Percentiles rank a stretch among this genome's conserved stretches.
Evolutionary conservation across 768 basidiomycete genomes (phyloP).

Genomic region (Lentinula sp.): DNA sequence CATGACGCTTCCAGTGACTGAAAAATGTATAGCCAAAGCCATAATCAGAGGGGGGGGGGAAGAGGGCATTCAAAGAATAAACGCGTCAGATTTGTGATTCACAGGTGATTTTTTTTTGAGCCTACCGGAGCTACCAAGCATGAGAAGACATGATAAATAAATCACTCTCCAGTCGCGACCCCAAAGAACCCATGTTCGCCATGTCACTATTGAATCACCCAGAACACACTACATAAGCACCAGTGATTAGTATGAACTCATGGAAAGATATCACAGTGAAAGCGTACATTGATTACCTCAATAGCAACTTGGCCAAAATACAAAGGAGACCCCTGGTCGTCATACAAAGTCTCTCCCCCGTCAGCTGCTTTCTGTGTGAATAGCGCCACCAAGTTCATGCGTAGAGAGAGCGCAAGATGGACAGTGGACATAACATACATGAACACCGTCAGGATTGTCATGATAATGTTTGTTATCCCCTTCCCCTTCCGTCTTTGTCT

Average conservation of each 20-base stretch:
- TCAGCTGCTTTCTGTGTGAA: background rate
- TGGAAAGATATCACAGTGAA: background rate
- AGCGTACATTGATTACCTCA: background rate
- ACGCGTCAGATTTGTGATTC: background rate
- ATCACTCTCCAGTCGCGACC: background rate
- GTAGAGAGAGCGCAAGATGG: slow-evolving; percentile 5
- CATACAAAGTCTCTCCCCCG: background rate
- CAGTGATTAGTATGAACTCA: background rate
- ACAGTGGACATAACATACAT: slow-evolving; percentile 6
- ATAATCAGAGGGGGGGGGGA: background rate
- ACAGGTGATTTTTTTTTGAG: background rate
- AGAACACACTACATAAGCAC: background rate
- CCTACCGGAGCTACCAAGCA: background rate
- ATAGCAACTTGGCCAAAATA: background rate
- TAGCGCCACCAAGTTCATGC: background rate
- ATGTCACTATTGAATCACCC: slow-evolving; percentile 5
- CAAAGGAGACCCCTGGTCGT: background rate
- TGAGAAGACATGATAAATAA: background rate
- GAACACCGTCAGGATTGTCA: background rate
- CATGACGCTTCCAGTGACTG: background rate
- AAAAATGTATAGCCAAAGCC: background rate
- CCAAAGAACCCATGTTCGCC: slow-evolving; percentile 8
- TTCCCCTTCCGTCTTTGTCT: background rate
- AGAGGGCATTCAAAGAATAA: background rate
- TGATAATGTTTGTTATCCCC: background rate